Evolutionary conservation across 1,284 basidiomycete species (phyloP).

Genomic region (Ceratobasidium sp.): DNA sequence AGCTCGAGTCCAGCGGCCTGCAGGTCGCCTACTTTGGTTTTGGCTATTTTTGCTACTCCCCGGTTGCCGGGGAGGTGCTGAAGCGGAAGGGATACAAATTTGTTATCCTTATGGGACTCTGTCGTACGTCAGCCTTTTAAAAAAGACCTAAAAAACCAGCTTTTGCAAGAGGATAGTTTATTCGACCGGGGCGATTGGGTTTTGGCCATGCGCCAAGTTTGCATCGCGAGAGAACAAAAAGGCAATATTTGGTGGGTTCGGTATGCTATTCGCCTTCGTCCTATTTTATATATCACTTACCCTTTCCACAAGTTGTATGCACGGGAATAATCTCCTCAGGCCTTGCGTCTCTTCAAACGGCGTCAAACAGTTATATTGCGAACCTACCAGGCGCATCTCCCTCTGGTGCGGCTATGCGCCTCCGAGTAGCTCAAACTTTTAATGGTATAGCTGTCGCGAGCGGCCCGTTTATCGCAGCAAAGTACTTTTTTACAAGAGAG

Average conservation of each 20-base stretch:
- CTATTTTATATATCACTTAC: conserved; percentile 39
- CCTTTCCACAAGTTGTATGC: conserved; percentile 42
- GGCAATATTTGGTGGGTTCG: conserved; percentile 71
- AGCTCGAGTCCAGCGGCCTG: conserved; percentile 82
- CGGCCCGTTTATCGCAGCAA: conserved; percentile 79
- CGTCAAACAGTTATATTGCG: conserved; percentile 82
- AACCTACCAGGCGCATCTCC: conserved; percentile 60
- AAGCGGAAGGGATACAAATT: conserved; percentile 57
- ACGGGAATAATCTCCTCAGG: conserved; percentile 65
- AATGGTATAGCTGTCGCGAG: conserved; percentile 80
- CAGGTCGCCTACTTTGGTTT: conserved; percentile 84
- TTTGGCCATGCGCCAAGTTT: conserved; percentile 80
- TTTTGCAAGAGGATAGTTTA: conserved; percentile 20
- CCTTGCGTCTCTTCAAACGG: conserved; percentile 70
- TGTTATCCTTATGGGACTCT: conserved; percentile 40
- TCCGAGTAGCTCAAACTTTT: conserved; percentile 84
- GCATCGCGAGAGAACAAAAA: conserved; percentile 51
- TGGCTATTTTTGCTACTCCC: conserved; percentile 71
- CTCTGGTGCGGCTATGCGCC: conserved; percentile 74
- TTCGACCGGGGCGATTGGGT: conserved; percentile 67
- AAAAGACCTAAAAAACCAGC: neutral
- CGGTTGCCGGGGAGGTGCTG: conserved; percentile 64
- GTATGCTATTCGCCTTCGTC: conserved; percentile 53
- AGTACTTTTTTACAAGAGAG: conserved; percentile 55
- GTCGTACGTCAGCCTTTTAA: conserved; percentile 9